Percentiles rank a stretch among this genome's conserved stretches.
phyloP scores from a whole-genome alignment of 805 yeast species.

The Yamadazyma paraphyllophila region DNA sequence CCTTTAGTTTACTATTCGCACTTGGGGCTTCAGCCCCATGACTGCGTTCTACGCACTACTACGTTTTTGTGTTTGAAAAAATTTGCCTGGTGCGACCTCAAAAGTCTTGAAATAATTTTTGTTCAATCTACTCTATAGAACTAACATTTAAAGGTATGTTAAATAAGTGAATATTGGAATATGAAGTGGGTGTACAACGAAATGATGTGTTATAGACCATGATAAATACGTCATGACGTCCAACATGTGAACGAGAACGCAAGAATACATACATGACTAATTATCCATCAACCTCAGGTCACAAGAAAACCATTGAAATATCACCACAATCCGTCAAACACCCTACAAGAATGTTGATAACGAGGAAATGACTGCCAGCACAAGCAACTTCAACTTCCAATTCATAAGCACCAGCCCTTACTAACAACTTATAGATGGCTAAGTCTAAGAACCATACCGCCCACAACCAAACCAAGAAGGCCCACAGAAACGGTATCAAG shows the following conservation, averaged over 20 bases:
- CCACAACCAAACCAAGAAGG: conserved; percentile 99
- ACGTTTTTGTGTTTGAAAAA: conserved; percentile 3
- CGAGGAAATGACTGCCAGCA: background rate
- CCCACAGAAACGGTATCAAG: conserved; percentile 99
- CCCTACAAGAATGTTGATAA: background rate
- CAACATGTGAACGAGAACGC: too few species aligned
- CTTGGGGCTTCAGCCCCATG: conserved; percentile 13
- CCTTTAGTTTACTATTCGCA: background rate
- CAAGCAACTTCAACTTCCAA: background rate
- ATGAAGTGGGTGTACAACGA: background rate
- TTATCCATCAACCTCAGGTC: too few species aligned
- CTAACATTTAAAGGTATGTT: conserved; percentile 10
- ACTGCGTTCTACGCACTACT: conserved; percentile 5
- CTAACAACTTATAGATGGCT: conserved; percentile 62
- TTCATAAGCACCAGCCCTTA: conserved; percentile 11
- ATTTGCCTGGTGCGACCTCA: conserved; percentile 3
- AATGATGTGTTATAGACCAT: too few species aligned
- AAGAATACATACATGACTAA: too few species aligned
- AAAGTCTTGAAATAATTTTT: conserved; percentile 9
- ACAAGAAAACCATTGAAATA: too few species aligned
- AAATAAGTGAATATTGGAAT: background rate
- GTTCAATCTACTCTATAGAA: conserved; percentile 4
- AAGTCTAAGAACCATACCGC: conserved; percentile 99
- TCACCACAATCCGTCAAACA: too few species aligned
- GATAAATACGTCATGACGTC: too few species aligned